Evolutionary conservation across 2,329 filamentous ascomycete genomes (phyloP).

Genomic region (Camillea tinctor): DNA sequence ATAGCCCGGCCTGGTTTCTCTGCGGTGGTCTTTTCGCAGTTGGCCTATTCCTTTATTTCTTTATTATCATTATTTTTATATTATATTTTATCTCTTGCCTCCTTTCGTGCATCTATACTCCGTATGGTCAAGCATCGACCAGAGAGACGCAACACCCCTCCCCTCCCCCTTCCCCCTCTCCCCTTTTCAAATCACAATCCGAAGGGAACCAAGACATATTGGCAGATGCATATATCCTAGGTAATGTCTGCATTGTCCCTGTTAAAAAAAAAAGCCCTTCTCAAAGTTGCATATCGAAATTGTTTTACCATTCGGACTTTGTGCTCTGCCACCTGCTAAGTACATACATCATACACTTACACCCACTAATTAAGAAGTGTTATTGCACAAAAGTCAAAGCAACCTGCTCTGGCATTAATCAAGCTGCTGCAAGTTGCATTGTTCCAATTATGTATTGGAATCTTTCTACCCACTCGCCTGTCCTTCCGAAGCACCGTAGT

Average conservation of each 20-base stretch:
- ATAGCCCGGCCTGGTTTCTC: neutral
- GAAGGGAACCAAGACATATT: neutral
- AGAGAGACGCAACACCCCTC: neutral
- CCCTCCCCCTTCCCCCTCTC: too few relatives aligned
- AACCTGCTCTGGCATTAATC: neutral
- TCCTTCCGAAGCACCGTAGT: neutral
- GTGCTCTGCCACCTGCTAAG: too few relatives aligned
- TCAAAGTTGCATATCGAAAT: neutral
- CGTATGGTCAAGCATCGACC: neutral
- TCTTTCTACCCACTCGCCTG: neutral
- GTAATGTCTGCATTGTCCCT: neutral
- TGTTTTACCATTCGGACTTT: neutral
- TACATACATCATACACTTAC: too few relatives aligned
- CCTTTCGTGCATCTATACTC: too few relatives aligned
- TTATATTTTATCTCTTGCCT: too few relatives aligned
- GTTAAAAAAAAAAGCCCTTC: neutral
- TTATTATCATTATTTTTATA: too few relatives aligned
- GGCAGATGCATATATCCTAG: neutral
- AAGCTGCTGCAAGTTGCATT: neutral
- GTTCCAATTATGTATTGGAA: neutral
- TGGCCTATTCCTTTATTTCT: neutral
- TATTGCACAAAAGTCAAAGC: neutral
- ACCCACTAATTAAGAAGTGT: too few relatives aligned
- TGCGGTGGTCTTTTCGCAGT: neutral
- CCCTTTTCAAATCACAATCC: neutral